Evolutionary conservation across 2,329 filamentous ascomycete species (phyloP), one percentile per base, ranked within the genome.

Genomic region (Penicillium sp.): DNA sequence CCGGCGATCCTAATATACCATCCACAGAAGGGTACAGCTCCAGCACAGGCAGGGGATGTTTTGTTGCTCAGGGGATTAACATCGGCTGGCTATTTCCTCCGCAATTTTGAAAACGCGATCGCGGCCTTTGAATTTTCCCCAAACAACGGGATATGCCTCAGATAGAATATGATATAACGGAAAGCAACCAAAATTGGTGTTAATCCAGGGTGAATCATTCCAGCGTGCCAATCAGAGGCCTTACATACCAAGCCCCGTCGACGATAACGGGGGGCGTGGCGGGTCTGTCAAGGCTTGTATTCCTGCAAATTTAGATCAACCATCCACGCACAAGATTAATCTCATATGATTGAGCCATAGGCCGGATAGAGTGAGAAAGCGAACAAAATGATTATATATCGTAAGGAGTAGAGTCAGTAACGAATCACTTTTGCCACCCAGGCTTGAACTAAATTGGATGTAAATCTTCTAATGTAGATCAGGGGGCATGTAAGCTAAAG

Each of bases 251-350:
- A 59, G 53, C 41, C 48, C 35, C 48, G 54, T 61, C 39, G 56
- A 65, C 51, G 59, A 66, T 58, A 62, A 63, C 62, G 62, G 63
- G 61, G 60, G 63, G 62, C 55, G 54, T 29, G 55, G 64, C 60
- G 64, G 68, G 65, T 61, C 64, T 57, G 27, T 48, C 31, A 59
- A 67, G 56, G 63, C 58, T 65, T 62, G 64, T 55, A 63, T 66
- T 61, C 56, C 58, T 61, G 60, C 49, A 65, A 66, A 68, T 68
- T 69, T 62, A 60, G 68, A 69, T 68, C 63, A 43, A 43, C 37
- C 27, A 47, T 31, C 26, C 44, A 39, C 24, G 35, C 48, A 22
- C 46, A 48, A 48, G n/a, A 33, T 21, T 22, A 21, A 13, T 48
- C 11, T 33, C 19, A 22, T 33, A 16, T 37, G 21, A 35, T 22